Percentiles rank a stretch among this genome's conserved stretches.
These are phyloP conservation scores for Syncephalis fuscata DNA, from an alignment of 371 early-diverging fungal species.

Conservation along the genomic window DNA sequence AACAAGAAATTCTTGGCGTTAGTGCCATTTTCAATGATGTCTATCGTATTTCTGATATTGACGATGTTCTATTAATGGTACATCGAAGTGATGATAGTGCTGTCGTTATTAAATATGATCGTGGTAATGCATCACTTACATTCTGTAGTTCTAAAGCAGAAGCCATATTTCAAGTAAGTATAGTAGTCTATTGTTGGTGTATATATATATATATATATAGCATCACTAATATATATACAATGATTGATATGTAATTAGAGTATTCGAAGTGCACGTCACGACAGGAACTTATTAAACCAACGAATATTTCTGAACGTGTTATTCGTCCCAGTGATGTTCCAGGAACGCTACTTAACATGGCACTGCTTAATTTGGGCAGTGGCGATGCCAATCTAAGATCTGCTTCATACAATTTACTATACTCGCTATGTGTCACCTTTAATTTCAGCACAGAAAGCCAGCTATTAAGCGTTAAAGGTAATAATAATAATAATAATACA, in stretches of 20 bases:
- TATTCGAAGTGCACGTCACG: slow-evolving; percentile 51
- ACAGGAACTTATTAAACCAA: slow-evolving; percentile 45
- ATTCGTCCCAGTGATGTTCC: slow-evolving; percentile 86
- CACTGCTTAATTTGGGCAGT: slow-evolving; percentile 71
- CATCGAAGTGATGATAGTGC: slow-evolving; percentile 46
- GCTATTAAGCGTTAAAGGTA: slow-evolving; percentile 57
- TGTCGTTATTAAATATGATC: slow-evolving; percentile 61
- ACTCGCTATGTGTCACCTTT: slow-evolving; percentile 66
- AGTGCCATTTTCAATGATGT: slow-evolving; percentile 70
- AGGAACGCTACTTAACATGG: slow-evolving; percentile 82
- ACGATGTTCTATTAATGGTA: slow-evolving; percentile 43
- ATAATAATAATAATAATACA: too few relatives aligned
- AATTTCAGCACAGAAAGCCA: slow-evolving; percentile 71
- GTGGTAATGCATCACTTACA: slow-evolving; percentile 41
- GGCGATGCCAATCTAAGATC: slow-evolving; percentile 63
- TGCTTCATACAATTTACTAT: slow-evolving; percentile 77
- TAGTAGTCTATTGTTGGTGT: too few relatives aligned
- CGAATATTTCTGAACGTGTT: slow-evolving; percentile 40
- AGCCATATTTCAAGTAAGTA: slow-evolving; percentile 30
- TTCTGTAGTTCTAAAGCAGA: slow-evolving; percentile 66
- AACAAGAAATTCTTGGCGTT: slow-evolving; percentile 51
- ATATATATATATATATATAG: neutral
- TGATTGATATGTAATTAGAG: slow-evolving; percentile 15
- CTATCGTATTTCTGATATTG: slow-evolving; percentile 68
- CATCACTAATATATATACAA: neutral